Base-by-base conservation (phyloP, 176 grass and related monocot genomes). In the Juncus effusus region DNA sequence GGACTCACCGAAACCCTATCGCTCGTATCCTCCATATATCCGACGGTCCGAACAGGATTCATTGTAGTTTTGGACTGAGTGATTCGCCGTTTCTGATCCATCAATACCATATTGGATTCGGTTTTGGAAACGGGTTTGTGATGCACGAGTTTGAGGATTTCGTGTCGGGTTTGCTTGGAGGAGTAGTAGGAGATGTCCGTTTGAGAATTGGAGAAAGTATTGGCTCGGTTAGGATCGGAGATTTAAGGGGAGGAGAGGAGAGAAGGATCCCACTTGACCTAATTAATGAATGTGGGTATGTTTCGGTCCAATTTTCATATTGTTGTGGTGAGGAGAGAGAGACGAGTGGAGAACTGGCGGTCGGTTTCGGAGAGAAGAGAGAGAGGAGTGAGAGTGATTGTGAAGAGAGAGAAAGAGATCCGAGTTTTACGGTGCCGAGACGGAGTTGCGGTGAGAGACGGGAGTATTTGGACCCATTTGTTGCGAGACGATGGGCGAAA, bases 91-190 rank as follows among this genome's bases (percentile, higher is more conserved):
- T 90, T 56, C 73, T 78, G 1, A 63, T 99, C 6, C 82, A 99
- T 69, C 83, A 82, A 80, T 93, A 89, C 57, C 82, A 99, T 15
- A 84, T 99, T 0, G 95, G 95, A 8, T 82, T 82, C 1, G 89
- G 89, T 7, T 99, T 93, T 1, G 81, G 89, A 35, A 90, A 70
- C 58, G 86, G 83, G 64, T 84, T 93, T 28, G 78, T 87, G 37
- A 99, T 99, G 86, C 83, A 90, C 5, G 83, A 99, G 50, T 99
- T 99, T 5, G 89, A 99, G 78, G 89, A 99, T 13, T 83, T 94
- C 38, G 71, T 99, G 0, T 83, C 83, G 0, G 74, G 83, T 53
- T 70, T 99, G 72, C 81, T 99, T 10, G 95, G 89, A 6, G 95
- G 95, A 5, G 74, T 78, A 54, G 79, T 90, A 4, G 84, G 83